Evolutionary conservation across 2,329 filamentous ascomycete genomes (phyloP).

Genomic region (Penicillium nordicum): DNA sequence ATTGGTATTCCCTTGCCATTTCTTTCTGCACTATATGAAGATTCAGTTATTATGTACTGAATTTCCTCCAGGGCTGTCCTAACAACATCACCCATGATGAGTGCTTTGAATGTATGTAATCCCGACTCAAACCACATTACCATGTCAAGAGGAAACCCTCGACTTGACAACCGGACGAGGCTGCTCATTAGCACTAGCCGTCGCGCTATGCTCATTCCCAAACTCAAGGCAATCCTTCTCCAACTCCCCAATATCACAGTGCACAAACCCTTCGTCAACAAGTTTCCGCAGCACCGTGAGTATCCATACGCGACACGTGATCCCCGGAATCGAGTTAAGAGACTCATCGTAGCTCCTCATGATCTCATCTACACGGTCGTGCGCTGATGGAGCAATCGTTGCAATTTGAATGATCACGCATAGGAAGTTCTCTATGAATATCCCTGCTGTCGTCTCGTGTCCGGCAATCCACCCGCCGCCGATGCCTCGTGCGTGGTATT

Average conservation of each 20-base stretch:
- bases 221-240: too few species aligned
- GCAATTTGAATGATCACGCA: conserved; percentile 1
- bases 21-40: neutral
- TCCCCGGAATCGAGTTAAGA: too few species aligned
- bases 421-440: neutral
- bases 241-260: too few species aligned
- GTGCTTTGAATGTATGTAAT: neutral
- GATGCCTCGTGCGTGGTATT: conserved; percentile 9
- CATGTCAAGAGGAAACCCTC: neutral
- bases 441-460: conserved; percentile 4
- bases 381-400: neutral
- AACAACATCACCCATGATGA: neutral
- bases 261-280: too few species aligned
- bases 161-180: neutral
- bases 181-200: too few species aligned
- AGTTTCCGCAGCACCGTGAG: too few species aligned
- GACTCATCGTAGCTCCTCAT: neutral
- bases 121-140: neutral
- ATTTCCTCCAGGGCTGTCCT: neutral
- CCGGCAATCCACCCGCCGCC: conserved; percentile 7
- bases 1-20: neutral
- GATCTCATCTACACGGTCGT: neutral
- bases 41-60: neutral
- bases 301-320: too few species aligned
- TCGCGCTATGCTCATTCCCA: too few species aligned